Base-by-base conservation (phyloP, 2,329 filamentous ascomycete species). In the Calonectria hongkongensis region DNA sequence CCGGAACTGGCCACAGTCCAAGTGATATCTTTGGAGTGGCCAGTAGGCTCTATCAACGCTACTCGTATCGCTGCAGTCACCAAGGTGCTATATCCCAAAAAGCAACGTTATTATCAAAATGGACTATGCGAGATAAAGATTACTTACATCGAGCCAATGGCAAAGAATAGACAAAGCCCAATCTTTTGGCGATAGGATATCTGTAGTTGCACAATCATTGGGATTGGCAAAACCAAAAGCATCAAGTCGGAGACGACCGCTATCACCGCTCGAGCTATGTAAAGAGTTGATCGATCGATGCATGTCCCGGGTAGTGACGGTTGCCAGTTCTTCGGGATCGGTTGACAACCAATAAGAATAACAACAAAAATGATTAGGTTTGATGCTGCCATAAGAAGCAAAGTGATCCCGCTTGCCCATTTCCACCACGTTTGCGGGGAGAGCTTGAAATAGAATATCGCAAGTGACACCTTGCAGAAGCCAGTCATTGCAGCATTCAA, bases 221-320 rank as follows among this genome's bases (percentile, higher is more conserved):
- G 84, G 28, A 88, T 82, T 0, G 87, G 87, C 5, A 89, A 77
- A 1, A 82, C 73, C 58, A 87, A 85, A 16, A 87, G 83, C 21
- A 88, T 72, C 4, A 88, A 58, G 75, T 89, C 86, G 3, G 86
- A 87, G 18, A 85, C 64, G 54, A 87, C 85, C 70, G 87, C 87
- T 12, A 86, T 79, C 2, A 82, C 84, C 0, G 87, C 86, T 47
- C 86, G 86, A 39, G 83, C 81, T 28, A 88, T 83, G 77, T 88
- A 88, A 43, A 88, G 83, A 2, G 84, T 78, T 13, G 85, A 83
- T 33, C 85, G 84, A 60, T 86, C 79, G 62, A 89, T 82, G 73
- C 87, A 89, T 27, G 50, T 79, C 66, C 85, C 76, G 27, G 78
- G 64, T 48, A 77, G 66, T 9, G 70, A 62, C 2, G 45, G 15